Evolutionary conservation across 164 flowering plant species (phyloP).

Genomic region (Vitis amurensis): DNA sequence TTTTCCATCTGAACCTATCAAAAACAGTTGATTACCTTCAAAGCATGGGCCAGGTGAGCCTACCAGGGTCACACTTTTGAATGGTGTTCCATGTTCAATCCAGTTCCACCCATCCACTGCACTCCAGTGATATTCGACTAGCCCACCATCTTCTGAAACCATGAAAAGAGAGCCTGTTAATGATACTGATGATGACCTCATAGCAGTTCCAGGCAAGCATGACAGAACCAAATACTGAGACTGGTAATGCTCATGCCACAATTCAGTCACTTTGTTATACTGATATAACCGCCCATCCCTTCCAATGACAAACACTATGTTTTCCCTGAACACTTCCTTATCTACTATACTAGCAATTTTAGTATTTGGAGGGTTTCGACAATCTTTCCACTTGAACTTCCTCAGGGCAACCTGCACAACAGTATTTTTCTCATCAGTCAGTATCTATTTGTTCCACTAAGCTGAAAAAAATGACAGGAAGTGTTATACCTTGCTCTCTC

Average conservation of each 20-base stretch:
- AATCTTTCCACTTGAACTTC: slow-evolving; percentile 85
- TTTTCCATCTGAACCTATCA: slow-evolving; percentile 80
- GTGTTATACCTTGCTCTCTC: too few relatives aligned
- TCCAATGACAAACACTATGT: slow-evolving; percentile 71
- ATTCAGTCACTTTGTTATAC: slow-evolving; percentile 75
- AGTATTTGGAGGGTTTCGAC: slow-evolving; percentile 54
- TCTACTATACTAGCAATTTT: slow-evolving; percentile 72
- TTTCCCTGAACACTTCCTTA: slow-evolving; percentile 67
- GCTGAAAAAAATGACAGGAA: neutral
- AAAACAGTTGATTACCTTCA: slow-evolving; percentile 57
- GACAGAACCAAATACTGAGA: slow-evolving; percentile 81
- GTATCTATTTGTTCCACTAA: neutral
- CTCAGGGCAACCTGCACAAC: slow-evolving; percentile 58
- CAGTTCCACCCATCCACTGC: slow-evolving; percentile 78
- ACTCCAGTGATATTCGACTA: slow-evolving; percentile 79
- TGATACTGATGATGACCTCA: slow-evolving; percentile 52
- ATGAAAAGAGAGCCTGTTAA: slow-evolving; percentile 75
- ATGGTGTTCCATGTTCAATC: slow-evolving; percentile 87
- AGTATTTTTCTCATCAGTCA: neutral
- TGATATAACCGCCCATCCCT: slow-evolving; percentile 75
- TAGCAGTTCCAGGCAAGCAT: slow-evolving; percentile 59
- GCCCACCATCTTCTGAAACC: slow-evolving; percentile 72
- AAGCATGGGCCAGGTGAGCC: slow-evolving; percentile 79
- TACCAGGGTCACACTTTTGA: slow-evolving; percentile 48
- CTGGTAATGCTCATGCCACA: slow-evolving; percentile 88